Evolutionary conservation across 345 rosid genomes (phyloP).

Genomic region (Angophora floribunda): DNA sequence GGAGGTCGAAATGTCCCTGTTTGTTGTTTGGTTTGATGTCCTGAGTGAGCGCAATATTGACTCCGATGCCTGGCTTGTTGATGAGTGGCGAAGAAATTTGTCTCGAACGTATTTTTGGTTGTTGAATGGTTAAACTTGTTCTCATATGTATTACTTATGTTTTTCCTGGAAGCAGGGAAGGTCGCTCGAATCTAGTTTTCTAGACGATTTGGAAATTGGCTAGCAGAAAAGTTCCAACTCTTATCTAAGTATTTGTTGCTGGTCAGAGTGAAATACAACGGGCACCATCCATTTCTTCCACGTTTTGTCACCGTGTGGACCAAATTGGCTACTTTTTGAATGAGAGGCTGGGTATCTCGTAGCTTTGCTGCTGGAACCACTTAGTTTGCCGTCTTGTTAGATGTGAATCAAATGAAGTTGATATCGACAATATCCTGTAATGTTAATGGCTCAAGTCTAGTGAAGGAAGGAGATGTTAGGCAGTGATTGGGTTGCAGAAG

Average conservation of each 20-base stretch:
- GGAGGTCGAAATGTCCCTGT: neutral
- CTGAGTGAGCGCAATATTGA: neutral
- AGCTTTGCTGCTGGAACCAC: neutral
- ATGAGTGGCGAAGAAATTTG: neutral
- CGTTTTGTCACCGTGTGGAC: neutral
- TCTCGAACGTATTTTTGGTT: neutral
- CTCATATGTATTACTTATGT: neutral
- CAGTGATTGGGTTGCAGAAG: conserved; percentile 5
- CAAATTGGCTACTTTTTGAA: neutral
- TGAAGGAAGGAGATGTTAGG: conserved; percentile 21
- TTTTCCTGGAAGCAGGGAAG: neutral
- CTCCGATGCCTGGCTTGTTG: neutral
- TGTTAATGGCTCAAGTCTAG: conserved; percentile 4
- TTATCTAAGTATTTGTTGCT: neutral
- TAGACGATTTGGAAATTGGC: neutral
- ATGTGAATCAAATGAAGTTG: neutral
- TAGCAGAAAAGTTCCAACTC: neutral
- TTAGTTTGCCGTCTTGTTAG: neutral
- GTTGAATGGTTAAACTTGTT: neutral
- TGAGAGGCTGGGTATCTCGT: neutral
- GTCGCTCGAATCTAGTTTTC: neutral
- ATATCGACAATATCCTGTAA: neutral
- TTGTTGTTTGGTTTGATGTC: neutral
- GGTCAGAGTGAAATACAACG: neutral
- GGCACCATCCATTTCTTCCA: neutral